Base-by-base conservation (phyloP, 805 yeast species). In the Candida montana region DNA sequence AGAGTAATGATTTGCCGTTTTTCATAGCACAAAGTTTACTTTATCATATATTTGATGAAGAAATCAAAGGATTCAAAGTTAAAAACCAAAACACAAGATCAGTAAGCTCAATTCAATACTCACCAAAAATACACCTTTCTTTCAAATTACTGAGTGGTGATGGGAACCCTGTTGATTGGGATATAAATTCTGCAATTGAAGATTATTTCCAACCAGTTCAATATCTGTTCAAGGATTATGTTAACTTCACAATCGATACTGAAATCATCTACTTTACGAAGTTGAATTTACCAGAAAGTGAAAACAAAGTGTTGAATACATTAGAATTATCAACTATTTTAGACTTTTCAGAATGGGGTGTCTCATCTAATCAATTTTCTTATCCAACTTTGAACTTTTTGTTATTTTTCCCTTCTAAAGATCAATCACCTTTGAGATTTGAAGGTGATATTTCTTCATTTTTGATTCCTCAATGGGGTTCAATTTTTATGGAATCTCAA, bases 401-500 rank as follows among this genome's bases (percentile, higher is more conserved):
- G 16, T 62, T 82, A 1, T 86, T 80, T 53, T 72, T 80, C 40
- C 89, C 95, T 3, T 66, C 72, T 5, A 53, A 61, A 30, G 63
- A 67, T 20, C 65, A 63, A 21, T 59, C 67, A 44, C 87, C 78
- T 18, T 67, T 78, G 53, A 50, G 45, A 5, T 75, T 83, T 36
- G 70, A 46, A 18, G 58, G 62, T 11, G 31, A 32, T 15, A 12
- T 23, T 18, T 40, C 54, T 0, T 44, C 48, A 41, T 89, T 83
- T 55, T 61, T 84, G 35, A 77, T 91, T 18, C 95, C 96, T 7
- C 95, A 85, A 62, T 90, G 95, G 96, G 96, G 47, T 75, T 86
- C 42, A 61, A 66, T 54, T 65, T 82, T 48, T 55, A 65, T 58
- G 70, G 81, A 58, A 34, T 52, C 54, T 5, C 44, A 48, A n/a